Conservation (phyloP, 192 early-diverging fungal genomes). For the Spizellomyces sp. region DNA sequence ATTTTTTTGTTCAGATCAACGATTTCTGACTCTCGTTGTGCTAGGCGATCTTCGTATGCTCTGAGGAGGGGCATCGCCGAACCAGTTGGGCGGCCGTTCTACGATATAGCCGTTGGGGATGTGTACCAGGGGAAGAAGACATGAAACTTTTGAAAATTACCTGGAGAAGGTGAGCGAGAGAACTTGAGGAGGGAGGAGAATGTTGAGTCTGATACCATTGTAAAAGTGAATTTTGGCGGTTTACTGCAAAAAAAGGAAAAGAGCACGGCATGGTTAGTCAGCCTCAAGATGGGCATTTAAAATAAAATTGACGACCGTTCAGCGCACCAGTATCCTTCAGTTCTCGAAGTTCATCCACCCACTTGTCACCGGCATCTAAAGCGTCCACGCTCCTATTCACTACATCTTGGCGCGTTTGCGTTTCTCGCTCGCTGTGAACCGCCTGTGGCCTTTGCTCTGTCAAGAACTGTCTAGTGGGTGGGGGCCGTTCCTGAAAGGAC, state of each 20-base stretch:
- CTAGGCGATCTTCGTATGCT: neutral
- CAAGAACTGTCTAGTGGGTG: neutral
- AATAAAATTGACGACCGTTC: neutral
- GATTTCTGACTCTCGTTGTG: neutral
- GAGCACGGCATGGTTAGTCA: too few relatives aligned
- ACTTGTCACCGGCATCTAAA: neutral
- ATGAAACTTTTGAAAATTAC: too few relatives aligned
- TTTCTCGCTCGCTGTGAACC: neutral
- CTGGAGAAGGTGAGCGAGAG: neutral
- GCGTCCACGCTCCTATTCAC: neutral
- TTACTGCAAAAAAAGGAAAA: neutral
- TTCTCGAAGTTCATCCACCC: constrained; percentile 1
- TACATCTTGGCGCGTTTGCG: neutral
- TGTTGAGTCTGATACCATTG: neutral
- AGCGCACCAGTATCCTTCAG: neutral
- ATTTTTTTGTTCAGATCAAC: neutral
- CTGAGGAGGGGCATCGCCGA: neutral
- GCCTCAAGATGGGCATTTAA: neutral
- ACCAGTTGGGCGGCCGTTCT: neutral
- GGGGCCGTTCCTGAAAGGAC: neutral
- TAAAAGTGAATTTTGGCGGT: neutral
- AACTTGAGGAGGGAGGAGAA: neutral
- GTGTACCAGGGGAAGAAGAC: too few relatives aligned
- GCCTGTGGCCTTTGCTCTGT: neutral
- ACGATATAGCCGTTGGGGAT: too few relatives aligned